Percentiles rank a stretch among this genome's conserved stretches.
phyloP scores from a whole-genome alignment of 2,329 filamentous ascomycete genomes.

The Fusarium sp. region DNA sequence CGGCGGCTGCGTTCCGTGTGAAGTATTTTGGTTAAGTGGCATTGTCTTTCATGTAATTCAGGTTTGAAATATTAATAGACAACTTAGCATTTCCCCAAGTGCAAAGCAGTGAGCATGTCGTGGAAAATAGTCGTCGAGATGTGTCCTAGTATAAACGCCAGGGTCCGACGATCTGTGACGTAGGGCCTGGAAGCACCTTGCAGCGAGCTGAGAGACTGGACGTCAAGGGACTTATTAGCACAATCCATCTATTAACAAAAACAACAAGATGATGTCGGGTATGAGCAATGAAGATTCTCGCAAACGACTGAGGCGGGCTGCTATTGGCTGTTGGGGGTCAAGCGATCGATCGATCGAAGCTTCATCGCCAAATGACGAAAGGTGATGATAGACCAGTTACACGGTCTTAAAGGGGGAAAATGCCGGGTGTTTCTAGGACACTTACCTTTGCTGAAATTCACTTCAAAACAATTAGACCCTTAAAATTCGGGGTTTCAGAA shows the following conservation, averaged over 20 bases:
- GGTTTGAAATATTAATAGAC: neutral
- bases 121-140: slow-evolving; percentile 1
- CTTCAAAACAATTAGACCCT: slow-evolving; percentile 2
- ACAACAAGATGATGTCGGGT: slow-evolving; percentile 3
- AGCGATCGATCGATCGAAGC: slow-evolving; percentile 52
- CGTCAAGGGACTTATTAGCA: slow-evolving; percentile 27
- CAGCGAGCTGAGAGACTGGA: slow-evolving; percentile 14
- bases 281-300: slow-evolving; percentile 23
- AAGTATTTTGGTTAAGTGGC: slow-evolving; percentile 45
- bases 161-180: slow-evolving; percentile 40
- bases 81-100: slow-evolving; percentile 29
- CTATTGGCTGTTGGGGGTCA: slow-evolving; percentile 43
- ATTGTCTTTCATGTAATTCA: slow-evolving; percentile 37
- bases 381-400: slow-evolving; percentile 24
- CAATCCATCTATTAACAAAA: neutral
- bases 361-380: slow-evolving; percentile 45
- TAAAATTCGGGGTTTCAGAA: neutral
- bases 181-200: slow-evolving; percentile 36
- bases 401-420: slow-evolving; percentile 22
- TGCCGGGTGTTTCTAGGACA: slow-evolving; percentile 17
- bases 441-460: slow-evolving; percentile 30
- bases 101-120: slow-evolving; percentile 16
- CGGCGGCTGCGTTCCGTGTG: slow-evolving; percentile 45
- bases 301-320: slow-evolving; percentile 1
- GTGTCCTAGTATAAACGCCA: slow-evolving; percentile 17